A percentile compares a stretch with the other conserved stretches of the same genome.
phyloP scores from a whole-genome alignment of 140 eudicot genomes.

The Oenanthe javanica region DNA sequence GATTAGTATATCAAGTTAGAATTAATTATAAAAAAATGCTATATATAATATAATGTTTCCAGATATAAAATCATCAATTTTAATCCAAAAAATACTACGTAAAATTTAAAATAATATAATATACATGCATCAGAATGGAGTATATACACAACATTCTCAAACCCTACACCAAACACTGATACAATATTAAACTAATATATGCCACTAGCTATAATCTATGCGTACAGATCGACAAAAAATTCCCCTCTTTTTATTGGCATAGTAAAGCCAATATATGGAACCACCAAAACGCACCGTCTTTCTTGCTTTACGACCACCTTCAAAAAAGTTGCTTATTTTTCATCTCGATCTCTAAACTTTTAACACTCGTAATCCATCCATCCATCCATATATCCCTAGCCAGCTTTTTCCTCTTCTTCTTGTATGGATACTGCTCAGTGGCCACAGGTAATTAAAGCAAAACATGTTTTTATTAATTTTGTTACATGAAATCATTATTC shows the following conservation, averaged over 20 bases:
- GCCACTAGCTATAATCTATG: neutral
- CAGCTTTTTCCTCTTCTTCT: conserved; percentile 30
- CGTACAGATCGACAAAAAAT: neutral
- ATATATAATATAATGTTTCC: too few relatives aligned
- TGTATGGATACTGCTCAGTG: conserved; percentile 79
- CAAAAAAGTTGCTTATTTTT: conserved; percentile 41
- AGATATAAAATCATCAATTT: too few relatives aligned
- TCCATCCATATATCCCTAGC: conserved; percentile 4
- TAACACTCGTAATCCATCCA: conserved; percentile 6
- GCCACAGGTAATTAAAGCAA: conserved; percentile 52
- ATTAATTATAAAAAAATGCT: too few relatives aligned
- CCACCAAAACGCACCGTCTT: conserved; percentile 19
- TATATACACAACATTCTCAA: too few relatives aligned
- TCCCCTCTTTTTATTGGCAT: neutral
- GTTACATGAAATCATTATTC: conserved; percentile 35
- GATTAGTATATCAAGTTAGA: too few relatives aligned
- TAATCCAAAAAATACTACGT: too few relatives aligned
- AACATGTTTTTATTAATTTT: conserved; percentile 16
- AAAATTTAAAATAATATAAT: too few relatives aligned
- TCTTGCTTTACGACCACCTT: conserved; percentile 54
- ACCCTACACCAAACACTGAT: too few relatives aligned
- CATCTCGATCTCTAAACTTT: conserved; percentile 23
- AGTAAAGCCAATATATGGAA: conserved; percentile 15
- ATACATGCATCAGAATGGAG: too few relatives aligned
- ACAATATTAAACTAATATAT: neutral